Evolutionary conservation across 371 early-diverging fungal genomes (phyloP).

Genomic region (Mortierella sp.): DNA sequence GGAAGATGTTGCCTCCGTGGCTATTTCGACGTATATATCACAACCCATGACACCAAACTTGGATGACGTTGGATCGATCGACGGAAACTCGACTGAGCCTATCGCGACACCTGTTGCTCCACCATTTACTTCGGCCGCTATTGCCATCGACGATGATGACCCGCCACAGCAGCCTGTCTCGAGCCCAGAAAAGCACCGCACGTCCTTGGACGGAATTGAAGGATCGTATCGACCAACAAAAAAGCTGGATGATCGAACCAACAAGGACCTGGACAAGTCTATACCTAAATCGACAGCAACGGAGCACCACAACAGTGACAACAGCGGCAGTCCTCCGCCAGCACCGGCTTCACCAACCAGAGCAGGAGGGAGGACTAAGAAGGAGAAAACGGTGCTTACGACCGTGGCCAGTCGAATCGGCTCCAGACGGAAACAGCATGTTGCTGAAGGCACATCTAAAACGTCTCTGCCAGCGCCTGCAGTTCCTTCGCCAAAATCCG

Average conservation of each 20-base stretch:
- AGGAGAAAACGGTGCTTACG: conserved; percentile 11
- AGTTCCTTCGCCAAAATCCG: not conserved
- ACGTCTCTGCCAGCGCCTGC: not conserved
- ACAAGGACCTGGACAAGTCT: not conserved
- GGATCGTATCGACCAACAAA: not conserved
- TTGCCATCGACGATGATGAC: not conserved
- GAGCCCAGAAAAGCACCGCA: not conserved
- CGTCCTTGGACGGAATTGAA: not conserved
- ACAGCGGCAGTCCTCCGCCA: not conserved
- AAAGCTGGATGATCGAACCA: not conserved
- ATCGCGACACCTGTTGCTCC: not conserved
- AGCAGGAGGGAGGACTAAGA: conserved; percentile 4
- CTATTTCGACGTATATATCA: not conserved
- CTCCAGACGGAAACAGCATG: conserved; percentile 25
- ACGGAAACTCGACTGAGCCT: not conserved
- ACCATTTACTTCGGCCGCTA: not conserved
- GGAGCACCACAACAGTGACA: not conserved
- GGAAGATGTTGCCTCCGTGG: not conserved
- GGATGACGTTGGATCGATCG: not conserved
- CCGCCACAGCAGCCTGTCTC: not conserved
- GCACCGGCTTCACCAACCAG: not conserved
- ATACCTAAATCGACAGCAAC: not conserved
- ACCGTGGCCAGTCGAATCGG: conserved; percentile 26
- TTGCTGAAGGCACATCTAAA: not conserved
- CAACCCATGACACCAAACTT: not conserved